phyloP scores from a whole-genome alignment of 2,329 filamentous ascomycete genomes.

The Elsinoe arachidis region DNA sequence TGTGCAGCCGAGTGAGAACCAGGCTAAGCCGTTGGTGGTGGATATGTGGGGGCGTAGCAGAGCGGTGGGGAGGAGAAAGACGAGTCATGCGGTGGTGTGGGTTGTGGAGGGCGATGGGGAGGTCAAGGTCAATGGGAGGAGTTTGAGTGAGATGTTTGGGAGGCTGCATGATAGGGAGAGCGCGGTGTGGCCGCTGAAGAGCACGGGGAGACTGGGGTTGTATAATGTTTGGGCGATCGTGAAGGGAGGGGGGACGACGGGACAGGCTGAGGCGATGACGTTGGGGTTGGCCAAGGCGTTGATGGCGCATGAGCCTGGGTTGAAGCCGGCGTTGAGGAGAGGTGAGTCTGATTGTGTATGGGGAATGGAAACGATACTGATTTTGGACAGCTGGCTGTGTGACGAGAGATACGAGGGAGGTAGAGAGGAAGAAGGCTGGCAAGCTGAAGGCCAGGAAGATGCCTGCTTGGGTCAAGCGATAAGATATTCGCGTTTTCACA shows the following conservation, averaged over 20 bases:
- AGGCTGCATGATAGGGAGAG: slow-evolving; percentile 91
- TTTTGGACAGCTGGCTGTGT: slow-evolving; percentile 72
- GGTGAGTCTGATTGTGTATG: slow-evolving; percentile 51
- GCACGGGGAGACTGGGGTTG: slow-evolving; percentile 77
- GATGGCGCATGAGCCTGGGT: slow-evolving; percentile 78
- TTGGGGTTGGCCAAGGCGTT: slow-evolving; percentile 82
- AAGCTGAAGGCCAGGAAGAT: slow-evolving; percentile 96
- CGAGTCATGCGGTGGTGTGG: slow-evolving; percentile 73
- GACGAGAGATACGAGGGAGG: slow-evolving; percentile 79
- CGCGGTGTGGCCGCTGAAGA: slow-evolving; percentile 80
- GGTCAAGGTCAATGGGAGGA: slow-evolving; percentile 81
- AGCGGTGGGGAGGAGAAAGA: slow-evolving; percentile 79
- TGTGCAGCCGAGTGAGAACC: slow-evolving; percentile 61
- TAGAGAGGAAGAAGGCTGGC: slow-evolving; percentile 97
- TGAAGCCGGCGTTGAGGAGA: slow-evolving; percentile 80
- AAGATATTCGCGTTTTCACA: background rate
- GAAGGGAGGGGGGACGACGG: slow-evolving; percentile 80
- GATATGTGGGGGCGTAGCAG: slow-evolving; percentile 71
- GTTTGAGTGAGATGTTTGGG: slow-evolving; percentile 71
- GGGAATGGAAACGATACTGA: background rate
- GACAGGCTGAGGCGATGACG: slow-evolving; percentile 90
- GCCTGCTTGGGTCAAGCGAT: slow-evolving; percentile 93
- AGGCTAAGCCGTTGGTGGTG: slow-evolving; percentile 54
- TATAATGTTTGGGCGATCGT: slow-evolving; percentile 92
- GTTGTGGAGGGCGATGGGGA: slow-evolving; percentile 90